Conservation (phyloP, 768 basidiomycete species). For the Suillus luteus region DNA sequence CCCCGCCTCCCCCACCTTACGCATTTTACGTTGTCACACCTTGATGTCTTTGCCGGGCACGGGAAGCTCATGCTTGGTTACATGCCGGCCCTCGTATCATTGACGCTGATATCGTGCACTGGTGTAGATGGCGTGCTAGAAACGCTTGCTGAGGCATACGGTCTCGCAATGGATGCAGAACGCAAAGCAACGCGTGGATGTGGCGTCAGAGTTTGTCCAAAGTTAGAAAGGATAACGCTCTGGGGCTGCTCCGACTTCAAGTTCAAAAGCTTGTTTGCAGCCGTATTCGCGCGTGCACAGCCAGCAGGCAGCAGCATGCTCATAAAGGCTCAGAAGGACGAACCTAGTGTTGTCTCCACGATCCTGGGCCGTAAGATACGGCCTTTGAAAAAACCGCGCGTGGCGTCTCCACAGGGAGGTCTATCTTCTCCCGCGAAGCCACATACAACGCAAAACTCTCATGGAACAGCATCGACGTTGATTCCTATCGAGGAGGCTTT, state of each 20-base stretch:
- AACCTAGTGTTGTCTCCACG: constrained; percentile 20
- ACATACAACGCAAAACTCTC: constrained; percentile 13
- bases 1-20: constrained; percentile 54
- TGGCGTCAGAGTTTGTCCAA: constrained; percentile 51
- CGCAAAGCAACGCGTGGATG: constrained; percentile 19
- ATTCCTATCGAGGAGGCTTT: constrained; percentile 41
- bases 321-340: constrained; percentile 9
- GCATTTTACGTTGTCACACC: constrained; percentile 51
- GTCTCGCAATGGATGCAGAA: constrained; percentile 15
- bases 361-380: constrained; percentile 34
- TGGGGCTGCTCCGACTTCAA: constrained; percentile 52
- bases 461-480: constrained; percentile 32
- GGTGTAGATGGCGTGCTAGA: constrained; percentile 44
- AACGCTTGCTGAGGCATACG: constrained; percentile 42
- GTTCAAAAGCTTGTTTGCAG: constrained; percentile 36
- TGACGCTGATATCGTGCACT: constrained; percentile 49
- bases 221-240: constrained; percentile 50
- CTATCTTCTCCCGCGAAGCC: constrained; percentile 4
- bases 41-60: constrained; percentile 42
- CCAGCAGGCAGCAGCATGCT: background rate
- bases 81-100: constrained; percentile 48
- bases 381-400: constrained; percentile 38
- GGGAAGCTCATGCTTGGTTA: constrained; percentile 50
- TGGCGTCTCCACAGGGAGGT: constrained; percentile 10
- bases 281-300: constrained; percentile 38